Evolutionary conservation across 208 protist genomes (phyloP).

Genomic region (Wallacemonas collosoma): DNA sequence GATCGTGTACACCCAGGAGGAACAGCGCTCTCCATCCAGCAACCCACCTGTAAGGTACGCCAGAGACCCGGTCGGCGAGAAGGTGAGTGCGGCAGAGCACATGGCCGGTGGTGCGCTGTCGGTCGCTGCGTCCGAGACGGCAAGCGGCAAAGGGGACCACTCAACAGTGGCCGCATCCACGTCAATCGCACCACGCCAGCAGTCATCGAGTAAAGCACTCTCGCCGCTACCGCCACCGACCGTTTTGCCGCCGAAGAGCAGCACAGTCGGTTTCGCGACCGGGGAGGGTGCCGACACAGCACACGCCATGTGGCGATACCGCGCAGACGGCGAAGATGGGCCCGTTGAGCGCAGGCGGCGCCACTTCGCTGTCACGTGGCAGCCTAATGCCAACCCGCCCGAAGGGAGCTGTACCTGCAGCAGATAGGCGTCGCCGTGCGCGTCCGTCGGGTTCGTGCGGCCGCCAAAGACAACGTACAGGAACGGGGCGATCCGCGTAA

Average conservation of each 20-base stretch:
- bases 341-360: constrained; percentile 13
- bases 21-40: constrained; percentile 16
- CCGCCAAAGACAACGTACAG: constrained; percentile 82
- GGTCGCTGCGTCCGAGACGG: not conserved
- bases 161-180: constrained; percentile 15
- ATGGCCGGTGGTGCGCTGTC: constrained; percentile 31
- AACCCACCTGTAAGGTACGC: constrained; percentile 30
- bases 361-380: constrained; percentile 28
- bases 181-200: constrained; percentile 38
- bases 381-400: constrained; percentile 19
- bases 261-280: constrained; percentile 16
- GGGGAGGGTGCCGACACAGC: not conserved
- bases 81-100: constrained; percentile 53
- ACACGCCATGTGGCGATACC: constrained; percentile 55
- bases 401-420: constrained; percentile 40
- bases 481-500: constrained; percentile 47
- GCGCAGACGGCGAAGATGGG: constrained; percentile 16
- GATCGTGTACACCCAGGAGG: constrained; percentile 25
- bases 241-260: constrained; percentile 66
- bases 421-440: constrained; percentile 45
- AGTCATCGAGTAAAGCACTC: constrained; percentile 30
- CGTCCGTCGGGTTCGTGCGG: constrained; percentile 69
- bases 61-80: not conserved
- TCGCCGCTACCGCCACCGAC: no score
- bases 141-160: constrained; percentile 26